phyloP scores from a whole-genome alignment of 257 asterid genomes.

The Lithospermum erythrorhizon region DNA sequence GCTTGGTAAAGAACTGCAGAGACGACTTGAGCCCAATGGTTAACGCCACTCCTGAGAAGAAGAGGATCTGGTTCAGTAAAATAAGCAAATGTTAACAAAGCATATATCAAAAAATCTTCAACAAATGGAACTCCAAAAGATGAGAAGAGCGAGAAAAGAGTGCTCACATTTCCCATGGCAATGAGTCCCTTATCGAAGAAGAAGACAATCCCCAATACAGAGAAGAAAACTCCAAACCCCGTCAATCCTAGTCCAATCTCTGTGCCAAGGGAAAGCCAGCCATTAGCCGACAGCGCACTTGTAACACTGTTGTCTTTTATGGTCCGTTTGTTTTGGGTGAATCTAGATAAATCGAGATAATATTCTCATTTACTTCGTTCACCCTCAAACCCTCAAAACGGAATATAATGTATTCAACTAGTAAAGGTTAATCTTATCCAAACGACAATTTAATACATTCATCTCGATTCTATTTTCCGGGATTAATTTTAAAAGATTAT shows the following conservation, averaged over 20 bases:
- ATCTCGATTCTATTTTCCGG: too few relatives aligned
- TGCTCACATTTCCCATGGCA: constrained; percentile 92
- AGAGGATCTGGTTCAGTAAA: constrained; percentile 63
- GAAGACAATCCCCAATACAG: constrained; percentile 73
- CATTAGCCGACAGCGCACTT: not conserved
- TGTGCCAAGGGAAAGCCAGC: constrained; percentile 21
- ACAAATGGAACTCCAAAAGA: not conserved
- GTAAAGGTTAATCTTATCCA: too few relatives aligned
- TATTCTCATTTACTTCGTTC: too few relatives aligned
- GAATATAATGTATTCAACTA: too few relatives aligned
- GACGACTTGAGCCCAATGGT: constrained; percentile 90
- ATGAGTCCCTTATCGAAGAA: constrained; percentile 89
- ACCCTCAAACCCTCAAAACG: too few relatives aligned
- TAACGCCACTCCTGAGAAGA: constrained; percentile 81
- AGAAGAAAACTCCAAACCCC: constrained; percentile 82
- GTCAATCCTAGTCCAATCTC: constrained; percentile 97
- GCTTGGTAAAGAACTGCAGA: constrained; percentile 82
- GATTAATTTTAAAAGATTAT: too few relatives aligned
- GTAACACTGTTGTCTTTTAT: not conserved
- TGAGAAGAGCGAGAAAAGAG: not conserved
- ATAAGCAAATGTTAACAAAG: constrained; percentile 7
- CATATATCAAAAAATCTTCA: constrained; percentile 4
- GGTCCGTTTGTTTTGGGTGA: too few relatives aligned
- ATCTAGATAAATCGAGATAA: too few relatives aligned
- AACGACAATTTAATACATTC: too few relatives aligned